Percentiles rank a stretch among this genome's conserved stretches.
phyloP scores from a whole-genome alignment of 345 rosid species.

The Firmiana major region DNA sequence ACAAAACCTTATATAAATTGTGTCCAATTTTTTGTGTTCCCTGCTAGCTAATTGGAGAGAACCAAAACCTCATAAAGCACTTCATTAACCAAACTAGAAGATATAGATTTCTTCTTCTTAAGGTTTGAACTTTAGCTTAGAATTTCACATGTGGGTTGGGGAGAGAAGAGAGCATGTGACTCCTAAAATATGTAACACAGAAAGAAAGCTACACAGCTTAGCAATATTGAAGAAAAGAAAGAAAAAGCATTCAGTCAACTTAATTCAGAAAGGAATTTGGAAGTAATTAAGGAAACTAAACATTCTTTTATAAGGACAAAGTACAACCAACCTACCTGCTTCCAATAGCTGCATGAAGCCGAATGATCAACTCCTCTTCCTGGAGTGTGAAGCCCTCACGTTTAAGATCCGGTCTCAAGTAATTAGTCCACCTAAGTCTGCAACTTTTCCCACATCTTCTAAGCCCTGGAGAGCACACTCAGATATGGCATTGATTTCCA shows the following conservation, averaged over 20 bases:
- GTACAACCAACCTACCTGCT: slow-evolving; percentile 50
- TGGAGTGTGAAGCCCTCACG: slow-evolving; percentile 68
- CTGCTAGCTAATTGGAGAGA: too few relatives aligned
- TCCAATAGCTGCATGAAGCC: slow-evolving; percentile 88
- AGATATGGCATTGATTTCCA: slow-evolving; percentile 5
- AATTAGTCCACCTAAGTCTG: slow-evolving; percentile 75
- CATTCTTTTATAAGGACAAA: neutral
- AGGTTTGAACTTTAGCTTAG: neutral
- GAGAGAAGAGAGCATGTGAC: neutral
- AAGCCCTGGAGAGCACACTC: slow-evolving; percentile 39
- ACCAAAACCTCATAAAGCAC: too few relatives aligned
- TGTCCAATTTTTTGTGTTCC: too few relatives aligned
- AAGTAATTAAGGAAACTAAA: neutral
- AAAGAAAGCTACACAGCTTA: neutral
- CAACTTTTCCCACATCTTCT: slow-evolving; percentile 78
- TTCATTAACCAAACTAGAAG: too few relatives aligned
- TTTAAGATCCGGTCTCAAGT: slow-evolving; percentile 53
- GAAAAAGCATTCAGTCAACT: neutral
- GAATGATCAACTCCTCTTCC: slow-evolving; percentile 82
- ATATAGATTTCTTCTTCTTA: too few relatives aligned
- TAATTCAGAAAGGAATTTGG: neutral
- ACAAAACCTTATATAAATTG: too few relatives aligned
- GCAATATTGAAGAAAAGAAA: neutral
- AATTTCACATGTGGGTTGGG: neutral
- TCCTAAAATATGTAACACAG: neutral